Evolutionary conservation across 441 rosid genomes (phyloP).

Genomic region (Aquilaria agallochum): DNA sequence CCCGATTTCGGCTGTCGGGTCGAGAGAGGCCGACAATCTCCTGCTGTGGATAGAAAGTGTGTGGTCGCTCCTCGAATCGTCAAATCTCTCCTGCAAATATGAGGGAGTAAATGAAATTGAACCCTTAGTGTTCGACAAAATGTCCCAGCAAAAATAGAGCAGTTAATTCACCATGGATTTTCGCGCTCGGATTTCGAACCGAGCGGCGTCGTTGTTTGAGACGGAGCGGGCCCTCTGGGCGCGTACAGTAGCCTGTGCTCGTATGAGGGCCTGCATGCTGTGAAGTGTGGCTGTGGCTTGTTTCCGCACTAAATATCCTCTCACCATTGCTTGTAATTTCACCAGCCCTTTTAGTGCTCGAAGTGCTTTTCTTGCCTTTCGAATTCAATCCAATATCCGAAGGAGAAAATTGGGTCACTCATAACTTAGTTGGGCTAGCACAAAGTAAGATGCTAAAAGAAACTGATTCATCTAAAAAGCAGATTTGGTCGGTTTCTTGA

Average conservation of each 20-base stretch:
- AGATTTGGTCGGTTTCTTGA: background rate
- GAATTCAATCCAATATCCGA: constrained; percentile 2
- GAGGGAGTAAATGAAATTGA: background rate
- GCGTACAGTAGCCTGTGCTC: constrained; percentile 50
- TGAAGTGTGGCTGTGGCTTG: constrained; percentile 57
- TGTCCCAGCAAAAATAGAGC: background rate
- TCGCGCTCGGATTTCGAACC: constrained; percentile 32
- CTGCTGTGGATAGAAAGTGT: constrained; percentile 38
- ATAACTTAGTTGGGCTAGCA: background rate
- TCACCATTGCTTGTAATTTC: constrained; percentile 61
- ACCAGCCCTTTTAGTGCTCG: constrained; percentile 59
- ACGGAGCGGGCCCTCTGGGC: constrained; percentile 38
- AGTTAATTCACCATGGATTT: constrained; percentile 34
- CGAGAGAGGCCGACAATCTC: constrained; percentile 51
- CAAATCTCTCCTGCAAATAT: constrained; percentile 32
- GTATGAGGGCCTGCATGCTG: constrained; percentile 54
- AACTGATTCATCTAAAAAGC: background rate
- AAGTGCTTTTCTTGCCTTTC: constrained; percentile 65
- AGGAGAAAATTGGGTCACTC: background rate
- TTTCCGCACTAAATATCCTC: constrained; percentile 56
- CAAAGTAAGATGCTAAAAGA: background rate
- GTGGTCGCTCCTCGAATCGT: constrained; percentile 38
- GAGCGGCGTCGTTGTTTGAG: constrained; percentile 17
- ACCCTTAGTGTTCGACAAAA: background rate
- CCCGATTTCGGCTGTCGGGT: constrained; percentile 33